phyloP scores from a whole-genome alignment of 2,329 filamentous ascomycete species.

The Phialophora verrucosa region DNA sequence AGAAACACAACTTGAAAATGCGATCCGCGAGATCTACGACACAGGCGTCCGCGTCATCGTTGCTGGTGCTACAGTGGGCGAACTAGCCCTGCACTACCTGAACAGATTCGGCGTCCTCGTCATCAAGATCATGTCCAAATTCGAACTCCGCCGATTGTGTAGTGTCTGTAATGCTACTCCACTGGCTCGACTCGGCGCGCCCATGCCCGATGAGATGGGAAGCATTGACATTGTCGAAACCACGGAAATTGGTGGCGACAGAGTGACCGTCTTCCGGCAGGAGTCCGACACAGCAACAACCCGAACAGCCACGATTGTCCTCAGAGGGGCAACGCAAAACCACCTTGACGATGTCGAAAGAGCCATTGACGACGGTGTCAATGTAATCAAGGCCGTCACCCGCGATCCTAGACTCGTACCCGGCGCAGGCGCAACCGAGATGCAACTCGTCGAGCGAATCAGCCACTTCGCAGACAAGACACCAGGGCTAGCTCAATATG shows the following conservation, averaged over 20 bases:
- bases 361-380: conserved; percentile 96
- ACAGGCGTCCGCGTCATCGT: conserved; percentile 90
- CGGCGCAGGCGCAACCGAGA: conserved; percentile 91
- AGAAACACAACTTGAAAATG: conserved; percentile 85
- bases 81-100: conserved; percentile 95
- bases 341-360: conserved; percentile 96
- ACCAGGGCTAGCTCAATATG: conserved; percentile 89
- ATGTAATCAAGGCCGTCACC: conserved; percentile 97
- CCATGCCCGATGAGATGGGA: conserved; percentile 99
- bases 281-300: conserved; percentile 79
- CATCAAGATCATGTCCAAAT: conserved; percentile 97
- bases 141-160: conserved; percentile 92
- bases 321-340: conserved; percentile 96
- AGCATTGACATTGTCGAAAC: conserved; percentile 94
- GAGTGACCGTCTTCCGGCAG: conserved; percentile 97
- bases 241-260: conserved; percentile 94
- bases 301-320: conserved; percentile 89
- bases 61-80: conserved; percentile 90
- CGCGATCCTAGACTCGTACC: conserved; percentile 89
- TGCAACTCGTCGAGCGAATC: conserved; percentile 91
- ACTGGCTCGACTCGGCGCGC: conserved; percentile 91
- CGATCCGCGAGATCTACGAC: conserved; percentile 95
- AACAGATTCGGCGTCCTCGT: conserved; percentile 96
- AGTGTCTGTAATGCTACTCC: conserved; percentile 95
- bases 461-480: conserved; percentile 90